phyloP scores from a whole-genome alignment of 1,284 basidiomycete species.

The Ustilago cynodontis region DNA sequence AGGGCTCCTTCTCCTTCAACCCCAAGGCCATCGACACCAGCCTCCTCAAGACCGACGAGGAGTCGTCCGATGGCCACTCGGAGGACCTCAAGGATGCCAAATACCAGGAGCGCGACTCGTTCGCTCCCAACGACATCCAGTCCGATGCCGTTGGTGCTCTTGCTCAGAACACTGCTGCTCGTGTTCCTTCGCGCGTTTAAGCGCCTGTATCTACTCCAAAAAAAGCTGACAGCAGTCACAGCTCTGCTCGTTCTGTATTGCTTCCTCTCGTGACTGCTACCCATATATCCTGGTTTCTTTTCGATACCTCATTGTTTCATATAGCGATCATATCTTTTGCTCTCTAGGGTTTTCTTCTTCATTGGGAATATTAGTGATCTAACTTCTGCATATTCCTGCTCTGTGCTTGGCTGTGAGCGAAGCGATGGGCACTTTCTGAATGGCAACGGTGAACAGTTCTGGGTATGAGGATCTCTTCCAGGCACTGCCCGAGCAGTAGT shows the following conservation, averaged over 20 bases:
- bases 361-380: slow-evolving; percentile 3
- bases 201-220: background rate
- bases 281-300: slow-evolving; percentile 2
- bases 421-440: background rate
- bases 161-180: slow-evolving; percentile 49
- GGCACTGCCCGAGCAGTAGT: slow-evolving; percentile 12
- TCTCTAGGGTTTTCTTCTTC: slow-evolving; percentile 8
- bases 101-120: slow-evolving; percentile 48
- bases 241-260: background rate
- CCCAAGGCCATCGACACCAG: slow-evolving; percentile 64
- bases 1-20: slow-evolving; percentile 69
- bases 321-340: background rate
- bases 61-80: slow-evolving; percentile 30
- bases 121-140: slow-evolving; percentile 44
- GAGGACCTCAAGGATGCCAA: slow-evolving; percentile 47
- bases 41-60: slow-evolving; percentile 53
- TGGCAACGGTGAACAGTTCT: no score
- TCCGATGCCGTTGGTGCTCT: slow-evolving; percentile 47
- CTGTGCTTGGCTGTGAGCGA: background rate
- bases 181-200: slow-evolving; percentile 26
- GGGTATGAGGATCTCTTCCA: background rate
- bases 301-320: slow-evolving; percentile 7
- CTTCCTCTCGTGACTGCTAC: background rate
- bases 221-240: background rate
- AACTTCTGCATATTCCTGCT: background rate